Evolutionary conservation across 2,329 filamentous ascomycete species (phyloP).

Genomic region (Colletotrichum gigasporum): DNA sequence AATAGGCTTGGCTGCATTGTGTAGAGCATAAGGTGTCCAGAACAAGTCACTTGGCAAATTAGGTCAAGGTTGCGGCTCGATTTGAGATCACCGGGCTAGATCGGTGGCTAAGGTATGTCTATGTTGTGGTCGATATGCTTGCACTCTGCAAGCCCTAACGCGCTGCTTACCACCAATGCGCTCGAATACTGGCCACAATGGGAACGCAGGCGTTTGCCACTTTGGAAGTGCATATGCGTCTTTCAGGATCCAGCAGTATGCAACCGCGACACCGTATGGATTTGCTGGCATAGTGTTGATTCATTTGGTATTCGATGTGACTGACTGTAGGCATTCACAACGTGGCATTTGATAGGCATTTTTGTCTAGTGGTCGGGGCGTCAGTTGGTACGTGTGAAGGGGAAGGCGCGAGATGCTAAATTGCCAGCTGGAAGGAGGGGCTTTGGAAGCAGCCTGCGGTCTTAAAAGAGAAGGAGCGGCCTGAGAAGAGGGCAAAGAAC

Average conservation of each 20-base stretch:
- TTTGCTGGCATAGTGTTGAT: neutral
- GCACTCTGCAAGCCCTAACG: neutral
- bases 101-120: neutral
- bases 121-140: neutral
- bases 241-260: neutral
- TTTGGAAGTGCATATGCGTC: neutral
- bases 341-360: neutral
- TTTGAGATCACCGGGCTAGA: neutral
- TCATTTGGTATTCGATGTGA: neutral
- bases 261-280: neutral
- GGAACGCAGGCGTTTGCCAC: neutral
- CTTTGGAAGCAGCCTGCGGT: too few relatives aligned
- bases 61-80: neutral
- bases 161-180: too few relatives aligned
- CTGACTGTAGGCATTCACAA: neutral
- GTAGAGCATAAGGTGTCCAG: neutral
- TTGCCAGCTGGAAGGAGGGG: too few relatives aligned
- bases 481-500: constrained; percentile 26
- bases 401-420: too few relatives aligned
- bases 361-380: too few relatives aligned
- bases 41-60: neutral
- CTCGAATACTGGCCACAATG: too few relatives aligned
- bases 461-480: neutral
- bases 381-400: too few relatives aligned
- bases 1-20: neutral